These are phyloP conservation scores for Stentor coeruleus DNA, from an alignment of 73 alveolate genomes.

Conservation along the genomic window DNA sequence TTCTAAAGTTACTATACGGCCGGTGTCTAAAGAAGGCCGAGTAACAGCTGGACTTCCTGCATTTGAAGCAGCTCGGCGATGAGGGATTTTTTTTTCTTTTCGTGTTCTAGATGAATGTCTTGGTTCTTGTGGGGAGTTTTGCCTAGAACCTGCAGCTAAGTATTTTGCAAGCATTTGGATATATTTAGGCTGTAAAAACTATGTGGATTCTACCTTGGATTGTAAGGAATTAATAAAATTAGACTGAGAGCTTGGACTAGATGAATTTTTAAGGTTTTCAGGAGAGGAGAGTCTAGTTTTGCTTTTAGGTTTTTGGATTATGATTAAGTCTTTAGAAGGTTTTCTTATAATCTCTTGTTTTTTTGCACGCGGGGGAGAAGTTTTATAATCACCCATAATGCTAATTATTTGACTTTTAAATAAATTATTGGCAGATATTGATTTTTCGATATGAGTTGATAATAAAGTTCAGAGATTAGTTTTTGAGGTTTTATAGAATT, in stretches of 20 bases:
- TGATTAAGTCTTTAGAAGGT: background rate
- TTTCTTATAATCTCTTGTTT: too few species aligned
- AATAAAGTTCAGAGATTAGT: too few species aligned
- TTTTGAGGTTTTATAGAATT: too few species aligned
- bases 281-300: constrained; percentile 20
- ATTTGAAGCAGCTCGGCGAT: background rate
- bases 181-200: background rate
- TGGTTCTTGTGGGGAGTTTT: constrained; percentile 22
- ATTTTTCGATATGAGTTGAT: too few species aligned
- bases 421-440: too few species aligned
- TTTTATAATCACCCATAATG: background rate
- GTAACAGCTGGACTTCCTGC: background rate
- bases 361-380: background rate
- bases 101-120: background rate
- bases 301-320: constrained; percentile 14
- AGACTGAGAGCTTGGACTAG: background rate
- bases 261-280: background rate
- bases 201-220: background rate
- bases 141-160: constrained; percentile 8
- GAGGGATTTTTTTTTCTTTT: background rate
- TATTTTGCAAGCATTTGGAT: background rate
- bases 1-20: background rate
- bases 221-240: background rate
- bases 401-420: too few species aligned
- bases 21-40: background rate